These are phyloP conservation scores for Colletotrichum trifolii DNA, from an alignment of 2,329 filamentous ascomycete species.

Conservation along the genomic window DNA sequence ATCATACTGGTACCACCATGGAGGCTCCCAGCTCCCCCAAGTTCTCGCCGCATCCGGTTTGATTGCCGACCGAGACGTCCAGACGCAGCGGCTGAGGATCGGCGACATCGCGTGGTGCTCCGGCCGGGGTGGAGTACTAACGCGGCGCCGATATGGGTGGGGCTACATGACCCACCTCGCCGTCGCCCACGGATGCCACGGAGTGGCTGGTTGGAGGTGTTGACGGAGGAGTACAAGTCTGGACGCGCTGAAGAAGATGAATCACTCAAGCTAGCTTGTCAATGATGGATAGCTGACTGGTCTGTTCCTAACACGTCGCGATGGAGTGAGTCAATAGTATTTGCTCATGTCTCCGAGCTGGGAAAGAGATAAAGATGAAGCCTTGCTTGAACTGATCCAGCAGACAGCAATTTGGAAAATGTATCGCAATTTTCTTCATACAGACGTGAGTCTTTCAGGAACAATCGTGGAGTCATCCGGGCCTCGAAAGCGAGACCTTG, in stretches of 20 bases:
- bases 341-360: too few species aligned
- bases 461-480: too few species aligned
- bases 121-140: conserved; percentile 55
- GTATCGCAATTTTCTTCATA: too few species aligned
- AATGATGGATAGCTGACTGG: not conserved
- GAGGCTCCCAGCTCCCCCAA: conserved; percentile 47
- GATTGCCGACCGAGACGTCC: conserved; percentile 53
- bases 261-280: not conserved
- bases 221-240: conserved; percentile 42
- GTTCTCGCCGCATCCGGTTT: conserved; percentile 49
- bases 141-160: conserved; percentile 51
- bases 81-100: conserved; percentile 46
- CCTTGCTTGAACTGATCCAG: too few species aligned
- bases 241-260: not conserved
- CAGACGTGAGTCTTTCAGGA: too few species aligned
- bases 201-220: conserved; percentile 48
- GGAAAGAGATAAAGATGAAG: too few species aligned
- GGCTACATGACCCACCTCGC: conserved; percentile 53
- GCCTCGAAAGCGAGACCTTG: too few species aligned
- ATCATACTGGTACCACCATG: conserved; percentile 57
- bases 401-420: too few species aligned
- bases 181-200: conserved; percentile 49
- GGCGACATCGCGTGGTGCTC: conserved; percentile 54
- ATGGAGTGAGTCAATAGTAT: too few species aligned
- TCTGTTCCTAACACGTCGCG: too few species aligned